These are phyloP conservation scores for Sanghuangporus baumii DNA, from an alignment of 1,284 basidiomycete species.

Conservation along the genomic window DNA sequence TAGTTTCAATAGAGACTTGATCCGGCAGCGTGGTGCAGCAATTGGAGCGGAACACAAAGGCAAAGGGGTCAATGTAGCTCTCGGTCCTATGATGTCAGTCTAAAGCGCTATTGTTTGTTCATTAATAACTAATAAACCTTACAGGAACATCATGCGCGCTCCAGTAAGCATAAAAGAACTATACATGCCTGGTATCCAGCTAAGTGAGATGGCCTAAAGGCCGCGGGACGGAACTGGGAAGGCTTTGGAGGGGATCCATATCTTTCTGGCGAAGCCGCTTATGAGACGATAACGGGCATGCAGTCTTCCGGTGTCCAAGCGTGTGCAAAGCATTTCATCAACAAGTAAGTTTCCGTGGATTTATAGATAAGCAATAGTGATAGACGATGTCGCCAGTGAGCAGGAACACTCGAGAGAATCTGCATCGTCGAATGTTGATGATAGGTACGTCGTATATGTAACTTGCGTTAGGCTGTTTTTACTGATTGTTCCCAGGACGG, in stretches of 20 bases:
- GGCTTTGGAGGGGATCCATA: conserved; percentile 45
- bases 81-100: conserved; percentile 29
- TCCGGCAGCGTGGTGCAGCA: conserved; percentile 37
- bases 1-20: conserved; percentile 56
- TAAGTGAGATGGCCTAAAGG: neutral
- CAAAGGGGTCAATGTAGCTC: conserved; percentile 46
- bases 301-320: conserved; percentile 62
- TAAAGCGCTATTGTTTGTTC: neutral
- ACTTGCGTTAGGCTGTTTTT: neutral
- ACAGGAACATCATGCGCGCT: conserved; percentile 18
- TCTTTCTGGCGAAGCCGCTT: conserved; percentile 58
- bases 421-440: conserved; percentile 52
- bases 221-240: conserved; percentile 19
- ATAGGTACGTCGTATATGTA: conserved; percentile 28
- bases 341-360: conserved; percentile 36
- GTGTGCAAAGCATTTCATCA: conserved; percentile 61
- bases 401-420: conserved; percentile 35
- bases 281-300: conserved; percentile 53
- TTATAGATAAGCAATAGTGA: neutral
- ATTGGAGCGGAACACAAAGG: conserved; percentile 43
- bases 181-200: neutral
- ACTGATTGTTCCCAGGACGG: conserved; percentile 1
- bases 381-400: conserved; percentile 25
- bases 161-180: neutral
- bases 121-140: neutral